Conservation (phyloP, 2,329 filamentous ascomycete species). For the Madurella fahalii region DNA sequence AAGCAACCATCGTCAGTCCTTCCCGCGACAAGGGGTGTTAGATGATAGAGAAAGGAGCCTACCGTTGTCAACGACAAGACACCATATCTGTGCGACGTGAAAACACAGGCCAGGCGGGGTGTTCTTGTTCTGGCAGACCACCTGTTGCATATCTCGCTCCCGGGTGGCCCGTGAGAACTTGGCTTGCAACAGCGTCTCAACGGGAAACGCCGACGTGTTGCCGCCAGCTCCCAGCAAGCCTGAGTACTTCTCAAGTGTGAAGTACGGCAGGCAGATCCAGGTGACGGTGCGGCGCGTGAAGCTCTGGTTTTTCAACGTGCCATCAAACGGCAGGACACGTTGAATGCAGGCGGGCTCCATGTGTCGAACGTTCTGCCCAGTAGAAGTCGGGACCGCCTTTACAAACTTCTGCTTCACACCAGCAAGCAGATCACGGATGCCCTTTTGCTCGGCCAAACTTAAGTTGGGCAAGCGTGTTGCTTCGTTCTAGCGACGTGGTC, state of each 20-base stretch:
- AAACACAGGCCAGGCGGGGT: slow-evolving; percentile 39
- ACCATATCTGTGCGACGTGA: slow-evolving; percentile 48
- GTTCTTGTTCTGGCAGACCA: slow-evolving; percentile 38
- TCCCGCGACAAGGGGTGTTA: slow-evolving; percentile 5
- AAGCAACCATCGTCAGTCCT: too few relatives aligned
- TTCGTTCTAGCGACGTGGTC: slow-evolving; percentile 30
- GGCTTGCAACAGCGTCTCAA: slow-evolving; percentile 41
- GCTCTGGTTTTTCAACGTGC: slow-evolving; percentile 9
- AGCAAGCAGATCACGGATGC: slow-evolving; percentile 30
- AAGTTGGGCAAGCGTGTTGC: slow-evolving; percentile 33
- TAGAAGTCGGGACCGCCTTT: slow-evolving; percentile 36
- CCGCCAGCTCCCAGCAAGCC: slow-evolving; percentile 31
- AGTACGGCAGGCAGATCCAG: slow-evolving; percentile 47
- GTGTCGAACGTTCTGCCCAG: slow-evolving; percentile 37
- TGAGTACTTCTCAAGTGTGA: slow-evolving; percentile 42
- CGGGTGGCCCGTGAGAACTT: slow-evolving; percentile 38
- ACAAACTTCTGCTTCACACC: slow-evolving; percentile 36
- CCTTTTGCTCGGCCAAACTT: slow-evolving; percentile 20
- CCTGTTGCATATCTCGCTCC: slow-evolving; percentile 44
- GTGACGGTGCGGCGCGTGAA: slow-evolving; percentile 23
- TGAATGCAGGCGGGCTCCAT: slow-evolving; percentile 41
- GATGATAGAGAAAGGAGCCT: not conserved
- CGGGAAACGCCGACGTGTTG: slow-evolving; percentile 36
- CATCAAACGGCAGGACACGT: slow-evolving; percentile 29
- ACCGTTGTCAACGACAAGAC: slow-evolving; percentile 43